These are phyloP conservation scores for Polyplosphaeria fusca DNA, from an alignment of 495 filamentous ascomycete species.

Conservation along the genomic window DNA sequence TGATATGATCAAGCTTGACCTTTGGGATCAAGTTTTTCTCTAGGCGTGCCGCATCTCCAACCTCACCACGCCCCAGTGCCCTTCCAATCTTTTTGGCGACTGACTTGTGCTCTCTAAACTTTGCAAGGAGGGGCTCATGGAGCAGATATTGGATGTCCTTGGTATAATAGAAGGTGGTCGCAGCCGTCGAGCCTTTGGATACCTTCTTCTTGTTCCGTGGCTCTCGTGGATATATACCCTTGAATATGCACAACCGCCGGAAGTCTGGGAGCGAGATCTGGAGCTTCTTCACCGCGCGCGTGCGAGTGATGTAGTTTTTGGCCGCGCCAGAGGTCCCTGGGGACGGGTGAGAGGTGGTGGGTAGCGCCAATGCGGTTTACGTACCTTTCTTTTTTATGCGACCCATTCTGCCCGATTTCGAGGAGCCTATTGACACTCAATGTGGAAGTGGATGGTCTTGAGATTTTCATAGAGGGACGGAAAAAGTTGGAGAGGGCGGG, in stretches of 20 bases:
- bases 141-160: constrained; percentile 98
- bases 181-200: constrained; percentile 80
- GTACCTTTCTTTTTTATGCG: constrained; percentile 87
- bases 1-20: constrained; percentile 90
- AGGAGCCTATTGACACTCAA: too few species aligned
- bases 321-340: constrained; percentile 82
- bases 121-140: constrained; percentile 90
- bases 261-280: constrained; percentile 97
- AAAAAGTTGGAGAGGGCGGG: constrained; percentile 25
- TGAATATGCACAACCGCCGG: constrained; percentile 96
- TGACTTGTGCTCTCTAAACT: constrained; percentile 94
- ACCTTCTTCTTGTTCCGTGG: constrained; percentile 95
- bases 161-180: constrained; percentile 98
- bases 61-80: constrained; percentile 86
- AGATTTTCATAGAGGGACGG: constrained; percentile 21
- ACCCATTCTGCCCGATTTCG: constrained; percentile 15
- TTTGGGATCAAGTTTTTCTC: constrained; percentile 82
- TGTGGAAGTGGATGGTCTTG: too few species aligned
- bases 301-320: constrained; percentile 97
- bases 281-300: constrained; percentile 93
- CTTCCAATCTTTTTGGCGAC: constrained; percentile 94
- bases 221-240: constrained; percentile 97
- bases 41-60: constrained; percentile 74
- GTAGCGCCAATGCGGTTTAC: neutral
- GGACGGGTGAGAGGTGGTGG: constrained; percentile 4